Evolutionary conservation across 768 basidiomycete genomes (phyloP), one percentile per base, ranked within the genome.

Genomic region (Leccinum incarnatum): DNA sequence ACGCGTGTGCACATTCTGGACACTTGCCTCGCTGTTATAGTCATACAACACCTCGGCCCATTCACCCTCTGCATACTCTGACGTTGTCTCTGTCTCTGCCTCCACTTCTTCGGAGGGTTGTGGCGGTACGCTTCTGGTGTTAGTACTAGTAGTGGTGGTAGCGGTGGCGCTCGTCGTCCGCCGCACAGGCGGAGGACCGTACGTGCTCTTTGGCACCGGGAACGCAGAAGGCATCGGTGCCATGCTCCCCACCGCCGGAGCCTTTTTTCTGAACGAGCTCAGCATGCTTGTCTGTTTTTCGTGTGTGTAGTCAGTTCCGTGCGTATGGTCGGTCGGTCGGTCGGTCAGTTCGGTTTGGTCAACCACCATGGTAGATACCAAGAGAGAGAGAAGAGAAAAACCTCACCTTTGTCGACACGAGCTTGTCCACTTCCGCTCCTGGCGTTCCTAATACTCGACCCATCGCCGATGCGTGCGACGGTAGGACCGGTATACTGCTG

Each of bases 1-100:
- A 1, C 32, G 12, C 2, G 32, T 29, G 29, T 32, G 4, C 32
- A 0, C 32, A 32, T 12, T 32, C 5, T 32, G 12, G 32, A 0
- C 0, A 30, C 36, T 45, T 63, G 91, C 90, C 65, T 76, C 75
- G 53, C 89, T 85, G 46, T 75, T 75, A 74, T 89, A 93, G 59
- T 89, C 89, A 66, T 92, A 93, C 71, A 90, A 64, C 5, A 78
- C 91, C 65, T 91, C 85, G 15, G 83, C 89, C 91, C 91, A 93
- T 60, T 89, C 87, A 4, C 88, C 89, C 36, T 73, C 65, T 9
- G 65, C 65, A n/a, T 40, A 40, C 17, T n/a, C 34, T 34, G 32
- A 11, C 32, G 10, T 15, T 37, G 15, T 3, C 36, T 37, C 36
- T 36, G 14, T 5, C 15, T 15, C 36, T 37, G 32, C 5, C 0